A percentile compares a stretch with the other conserved stretches of the same genome.
Evolutionary conservation across 768 basidiomycete species (phyloP).

Genomic region (Leccinum fibrillosum): DNA sequence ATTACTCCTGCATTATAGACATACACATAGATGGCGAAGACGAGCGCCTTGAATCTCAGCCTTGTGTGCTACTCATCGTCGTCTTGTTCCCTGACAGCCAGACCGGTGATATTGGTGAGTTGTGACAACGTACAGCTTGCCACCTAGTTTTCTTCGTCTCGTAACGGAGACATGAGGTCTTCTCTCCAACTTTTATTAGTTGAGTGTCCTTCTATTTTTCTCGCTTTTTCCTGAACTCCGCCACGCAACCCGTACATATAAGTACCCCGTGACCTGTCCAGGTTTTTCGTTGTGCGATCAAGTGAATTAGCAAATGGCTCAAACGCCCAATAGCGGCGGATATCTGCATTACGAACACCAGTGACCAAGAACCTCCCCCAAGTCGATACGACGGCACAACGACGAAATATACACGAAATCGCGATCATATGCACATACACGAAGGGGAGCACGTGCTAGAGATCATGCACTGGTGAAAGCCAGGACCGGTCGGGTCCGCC

Average conservation of each 20-base stretch:
- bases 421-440: neutral
- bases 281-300: neutral
- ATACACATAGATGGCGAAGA: constrained; percentile 5
- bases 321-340: too few relatives aligned
- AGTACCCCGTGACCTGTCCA: too few relatives aligned
- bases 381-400: too few relatives aligned
- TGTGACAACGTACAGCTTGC: neutral
- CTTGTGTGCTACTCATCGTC: neutral
- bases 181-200: neutral
- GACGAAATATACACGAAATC: neutral
- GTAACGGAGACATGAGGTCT: neutral
- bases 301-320: too few relatives aligned
- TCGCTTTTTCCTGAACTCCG: neutral
- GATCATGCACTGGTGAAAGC: too few relatives aligned
- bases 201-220: neutral
- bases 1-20: neutral
- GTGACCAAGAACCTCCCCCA: too few relatives aligned
- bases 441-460: neutral
- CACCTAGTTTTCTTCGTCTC: neutral
- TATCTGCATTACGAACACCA: too few relatives aligned
- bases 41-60: neutral
- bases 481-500: too few relatives aligned
- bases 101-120: neutral
- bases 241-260: too few relatives aligned
- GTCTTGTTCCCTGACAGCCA: neutral